A percentile compares a stretch with the other conserved stretches of the same genome.
phyloP scores from a whole-genome alignment of 2,329 filamentous ascomycete genomes.

The Septoria linicola region DNA sequence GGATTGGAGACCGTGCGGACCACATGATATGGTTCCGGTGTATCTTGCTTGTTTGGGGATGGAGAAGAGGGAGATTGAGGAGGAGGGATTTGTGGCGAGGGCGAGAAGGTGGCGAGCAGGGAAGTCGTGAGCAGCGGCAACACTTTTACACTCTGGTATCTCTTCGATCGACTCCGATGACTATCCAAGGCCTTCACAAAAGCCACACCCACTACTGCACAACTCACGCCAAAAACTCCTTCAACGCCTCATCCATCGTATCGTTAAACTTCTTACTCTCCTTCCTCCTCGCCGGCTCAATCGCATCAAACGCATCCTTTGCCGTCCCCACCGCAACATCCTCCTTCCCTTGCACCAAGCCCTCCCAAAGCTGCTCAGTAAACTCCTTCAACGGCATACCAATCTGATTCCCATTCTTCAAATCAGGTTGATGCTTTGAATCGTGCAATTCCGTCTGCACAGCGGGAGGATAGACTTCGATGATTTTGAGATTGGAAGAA shows the following conservation, averaged over 20 bases:
- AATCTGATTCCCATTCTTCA: slow-evolving; percentile 18
- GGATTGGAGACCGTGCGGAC: slow-evolving; percentile 23
- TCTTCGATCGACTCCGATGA: too few relatives aligned
- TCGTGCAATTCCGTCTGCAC: slow-evolving; percentile 20
- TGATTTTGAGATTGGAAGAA: slow-evolving; percentile 4
- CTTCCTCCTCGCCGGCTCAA: slow-evolving; percentile 7
- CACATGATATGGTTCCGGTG: slow-evolving; percentile 25
- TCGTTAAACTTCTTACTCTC: slow-evolving; percentile 18
- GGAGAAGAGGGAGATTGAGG: slow-evolving; percentile 21
- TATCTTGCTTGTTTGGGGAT: slow-evolving; percentile 19
- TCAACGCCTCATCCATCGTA: slow-evolving; percentile 14
- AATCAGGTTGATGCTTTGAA: slow-evolving; percentile 17
- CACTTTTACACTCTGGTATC: too few relatives aligned
- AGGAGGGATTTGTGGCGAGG: slow-evolving; percentile 40
- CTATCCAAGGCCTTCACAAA: too few relatives aligned
- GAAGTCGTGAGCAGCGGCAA: too few relatives aligned
- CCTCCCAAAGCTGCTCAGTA: slow-evolving; percentile 14
- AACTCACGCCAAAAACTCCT: slow-evolving; percentile 17
- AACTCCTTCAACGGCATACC: slow-evolving; percentile 17
- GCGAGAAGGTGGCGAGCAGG: too few relatives aligned
- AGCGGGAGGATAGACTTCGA: slow-evolving; percentile 18
- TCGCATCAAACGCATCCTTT: slow-evolving; percentile 13
- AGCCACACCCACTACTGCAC: too few relatives aligned
- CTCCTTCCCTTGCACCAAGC: slow-evolving; percentile 5
- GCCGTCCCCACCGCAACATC: slow-evolving; percentile 15